These are phyloP conservation scores for Tritrichomonas musculus DNA, from an alignment of 208 protist species.

Conservation along the genomic window DNA sequence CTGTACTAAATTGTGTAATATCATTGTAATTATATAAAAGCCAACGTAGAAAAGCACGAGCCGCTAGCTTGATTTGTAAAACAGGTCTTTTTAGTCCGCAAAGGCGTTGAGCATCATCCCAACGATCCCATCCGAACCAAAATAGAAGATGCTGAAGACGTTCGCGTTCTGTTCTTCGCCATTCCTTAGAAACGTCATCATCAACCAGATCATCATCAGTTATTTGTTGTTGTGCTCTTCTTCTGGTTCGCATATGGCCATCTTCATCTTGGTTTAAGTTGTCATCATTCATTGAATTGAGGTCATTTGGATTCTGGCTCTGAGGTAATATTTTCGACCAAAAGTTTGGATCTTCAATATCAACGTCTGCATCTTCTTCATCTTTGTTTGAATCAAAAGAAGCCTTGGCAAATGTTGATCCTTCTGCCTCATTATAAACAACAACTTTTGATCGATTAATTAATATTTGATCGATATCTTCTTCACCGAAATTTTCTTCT, in stretches of 20 bases:
- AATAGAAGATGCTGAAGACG: not conserved
- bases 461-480: constrained; percentile 14
- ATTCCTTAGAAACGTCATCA: not conserved
- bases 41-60: not conserved
- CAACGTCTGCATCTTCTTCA: not conserved
- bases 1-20: not conserved
- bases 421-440: constrained; percentile 21
- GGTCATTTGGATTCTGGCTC: not conserved
- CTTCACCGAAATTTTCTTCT: constrained; percentile 10
- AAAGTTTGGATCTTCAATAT: constrained; percentile 21
- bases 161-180: not conserved
- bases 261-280: not conserved
- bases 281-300: not conserved
- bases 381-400: not conserved
- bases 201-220: not conserved
- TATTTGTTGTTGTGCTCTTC: not conserved
- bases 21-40: not conserved
- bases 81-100: not conserved
- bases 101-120: not conserved
- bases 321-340: constrained; percentile 9
- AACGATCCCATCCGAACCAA: constrained; percentile 16
- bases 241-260: not conserved
- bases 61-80: not conserved
- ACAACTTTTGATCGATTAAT: not conserved
- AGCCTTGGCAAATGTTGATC: not conserved